Evolutionary conservation across 225 moss, liverwort and hornwort genomes (phyloP), one percentile per base, ranked within the genome.

Genomic region (Ulota crispa): DNA sequence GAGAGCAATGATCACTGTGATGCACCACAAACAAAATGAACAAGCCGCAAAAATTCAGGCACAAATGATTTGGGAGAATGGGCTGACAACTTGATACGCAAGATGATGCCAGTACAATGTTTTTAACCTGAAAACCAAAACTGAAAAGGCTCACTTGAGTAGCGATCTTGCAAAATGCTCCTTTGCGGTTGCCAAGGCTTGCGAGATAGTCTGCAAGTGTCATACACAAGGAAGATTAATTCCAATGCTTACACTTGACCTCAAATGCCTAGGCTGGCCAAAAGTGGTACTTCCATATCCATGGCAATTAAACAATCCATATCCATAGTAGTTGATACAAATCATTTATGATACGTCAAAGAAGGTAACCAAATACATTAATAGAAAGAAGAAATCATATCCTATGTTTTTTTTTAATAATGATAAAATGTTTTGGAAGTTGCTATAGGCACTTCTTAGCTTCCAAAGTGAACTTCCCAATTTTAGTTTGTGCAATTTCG

Each of bases 121-220:
- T 36, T 24, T 20, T 28, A 43, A 41, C 64, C 5, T 8, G 42
- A 19, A 28, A 63, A 64, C 47, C 60, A 50, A 55, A 16, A 54
- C 6, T 6, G 18, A 21, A 41, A 65, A 65, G 52, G 20, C 45
- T 76, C 85, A 91, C 84, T 91, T 91, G 41, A 91, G 87, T 39
- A 87, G 78, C 12, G 91, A 94, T 89, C 97, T 94, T 85, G 97
- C 93, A 83, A 97, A 88, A 87, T 95, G 95, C 86, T 97, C 94
- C 86, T 94, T 97, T 2, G 95, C 95, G 32, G 95, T 92, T 85
- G 97, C 95, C 82, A 95, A 84, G 18, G 97, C 97, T 89, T 97
- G 95, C 32, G 93, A 94, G 71, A 95, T 93, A 59, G 97, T 97
- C 97, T 97, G 94, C 93, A 91, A 41, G 57, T 28, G 41, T 76